Percentiles rank a stretch among this genome's conserved stretches.
Evolutionary conservation across 352 stramenopile species (phyloP).

Genomic region (Globisporangium canariense): DNA sequence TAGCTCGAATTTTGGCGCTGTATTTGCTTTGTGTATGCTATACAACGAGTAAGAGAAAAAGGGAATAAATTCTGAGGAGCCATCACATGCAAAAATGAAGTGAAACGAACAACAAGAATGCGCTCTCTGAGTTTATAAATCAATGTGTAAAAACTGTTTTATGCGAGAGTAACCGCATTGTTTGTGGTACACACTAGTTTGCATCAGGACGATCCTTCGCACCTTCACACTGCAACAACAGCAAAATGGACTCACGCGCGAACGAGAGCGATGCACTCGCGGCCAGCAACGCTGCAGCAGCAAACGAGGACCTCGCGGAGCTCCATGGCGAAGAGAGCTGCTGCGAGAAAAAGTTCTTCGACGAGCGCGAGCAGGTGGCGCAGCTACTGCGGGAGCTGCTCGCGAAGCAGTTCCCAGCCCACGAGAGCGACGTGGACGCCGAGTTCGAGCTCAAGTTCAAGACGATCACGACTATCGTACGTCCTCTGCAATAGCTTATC

Average conservation of each 20-base stretch:
- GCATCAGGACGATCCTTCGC: not conserved
- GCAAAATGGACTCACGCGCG: not conserved
- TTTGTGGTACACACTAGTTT: not conserved
- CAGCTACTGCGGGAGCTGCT: conserved; percentile 41
- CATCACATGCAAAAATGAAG: no score
- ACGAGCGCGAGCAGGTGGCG: conserved; percentile 48
- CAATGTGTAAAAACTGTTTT: no score
- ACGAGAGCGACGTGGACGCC: conserved; percentile 44
- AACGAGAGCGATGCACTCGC: not conserved
- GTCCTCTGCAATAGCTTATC: conserved; percentile 6
- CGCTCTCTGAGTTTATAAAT: no score
- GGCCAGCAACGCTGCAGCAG: not conserved
- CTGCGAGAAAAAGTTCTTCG: conserved; percentile 63
- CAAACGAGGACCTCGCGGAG: not conserved
- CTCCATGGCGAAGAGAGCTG: conserved; percentile 15
- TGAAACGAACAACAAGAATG: no score
- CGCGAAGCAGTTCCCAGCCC: conserved; percentile 20
- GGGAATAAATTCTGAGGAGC: no score
- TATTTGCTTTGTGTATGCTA: no score
- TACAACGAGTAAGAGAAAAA: no score
- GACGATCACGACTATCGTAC: conserved; percentile 49
- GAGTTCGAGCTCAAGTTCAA: conserved; percentile 38
- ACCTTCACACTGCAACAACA: not conserved
- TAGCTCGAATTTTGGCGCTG: no score
- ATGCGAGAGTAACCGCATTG: no score